Percentiles rank a stretch among this genome's conserved stretches.
These are phyloP conservation scores for Leonotis leonurus DNA, from an alignment of 257 asterid species.

Conservation along the genomic window DNA sequence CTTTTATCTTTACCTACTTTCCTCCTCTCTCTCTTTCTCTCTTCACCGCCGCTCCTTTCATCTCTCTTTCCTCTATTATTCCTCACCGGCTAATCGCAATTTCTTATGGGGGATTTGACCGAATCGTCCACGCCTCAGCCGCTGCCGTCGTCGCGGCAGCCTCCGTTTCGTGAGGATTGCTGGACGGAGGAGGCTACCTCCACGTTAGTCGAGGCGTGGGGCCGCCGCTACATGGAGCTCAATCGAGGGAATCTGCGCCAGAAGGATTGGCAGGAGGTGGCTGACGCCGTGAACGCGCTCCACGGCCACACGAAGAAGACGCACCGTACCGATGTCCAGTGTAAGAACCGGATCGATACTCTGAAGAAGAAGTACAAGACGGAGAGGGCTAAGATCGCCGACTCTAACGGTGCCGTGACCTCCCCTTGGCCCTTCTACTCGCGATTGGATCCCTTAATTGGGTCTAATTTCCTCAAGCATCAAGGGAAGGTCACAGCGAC, in stretches of 20 bases:
- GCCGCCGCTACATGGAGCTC: constrained; percentile 60
- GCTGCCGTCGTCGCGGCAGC: constrained; percentile 37
- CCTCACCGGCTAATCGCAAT: background rate
- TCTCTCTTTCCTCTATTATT: background rate
- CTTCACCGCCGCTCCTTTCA: background rate
- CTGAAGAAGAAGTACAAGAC: constrained; percentile 78
- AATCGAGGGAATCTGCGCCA: constrained; percentile 73
- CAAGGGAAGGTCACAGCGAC: constrained; percentile 8
- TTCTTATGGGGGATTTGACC: constrained; percentile 47
- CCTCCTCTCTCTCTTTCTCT: background rate
- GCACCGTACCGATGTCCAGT: constrained; percentile 67
- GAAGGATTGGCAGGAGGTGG: constrained; percentile 88
- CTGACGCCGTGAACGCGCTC: constrained; percentile 52
- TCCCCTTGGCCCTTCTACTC: constrained; percentile 68
- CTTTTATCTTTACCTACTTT: constrained; percentile 17
- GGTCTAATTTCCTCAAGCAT: constrained; percentile 30
- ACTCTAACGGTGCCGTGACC: constrained; percentile 34
- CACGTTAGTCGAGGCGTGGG: constrained; percentile 81
- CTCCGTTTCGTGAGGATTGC: constrained; percentile 74
- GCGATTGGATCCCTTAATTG: constrained; percentile 45
- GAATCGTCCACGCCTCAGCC: constrained; percentile 34
- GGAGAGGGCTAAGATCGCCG: constrained; percentile 57
- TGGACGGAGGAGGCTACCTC: constrained; percentile 85
- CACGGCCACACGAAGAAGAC: constrained; percentile 70
- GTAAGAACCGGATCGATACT: constrained; percentile 92